Evolutionary conservation across 495 filamentous ascomycete genomes (phyloP), one percentile per base, ranked within the genome.

Genomic region (Neurospora africana): DNA sequence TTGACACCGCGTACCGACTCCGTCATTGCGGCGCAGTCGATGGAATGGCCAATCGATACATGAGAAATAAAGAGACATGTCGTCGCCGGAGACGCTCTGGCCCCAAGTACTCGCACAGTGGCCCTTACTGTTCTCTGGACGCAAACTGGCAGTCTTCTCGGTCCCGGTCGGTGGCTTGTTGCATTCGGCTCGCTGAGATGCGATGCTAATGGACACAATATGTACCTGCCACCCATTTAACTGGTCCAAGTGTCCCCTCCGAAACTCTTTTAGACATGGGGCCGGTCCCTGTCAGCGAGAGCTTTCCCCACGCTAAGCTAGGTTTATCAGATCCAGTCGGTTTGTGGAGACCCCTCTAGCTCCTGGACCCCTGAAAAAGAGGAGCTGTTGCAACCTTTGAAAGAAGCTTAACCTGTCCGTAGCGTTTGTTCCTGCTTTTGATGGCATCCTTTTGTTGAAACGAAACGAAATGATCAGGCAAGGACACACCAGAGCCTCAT

Each of bases 51-150:
- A 69, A 36, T 58, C 15, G 37, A 43, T 35, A 70, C 5, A 7
- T 72, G 43, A 58, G 69, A 47, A 61, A 30, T 19, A 47, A n/a
- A 30, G 43, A 43, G 38, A 39, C 69, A 70, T 58, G 69, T 43
- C 23, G 69, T 33, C 38, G 69, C 69, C 17, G 9, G 69, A 43
- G 69, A 44, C n/a, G 71, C 68, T 71, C 69, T 71, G 39, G 69
- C 30, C 9, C 35, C 68, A 76, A 74, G 76, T 76, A 76, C 74
- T 68, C 35, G 7, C 77, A 79, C 77, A 79, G 77, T 79, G 71
- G 37, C 36, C 37, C 35, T 27, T 43, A 38, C 47, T 71, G 37
- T 43, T 41, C 40, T 69, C 43, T 68, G 36, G 68, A 78, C 75
- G 76, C 75, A 74, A 38, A 38, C 40, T 68, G 75, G 75, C 70